These are phyloP conservation scores for Laetiporus sulphureus DNA, from an alignment of 1,284 basidiomycete species.

Conservation along the genomic window DNA sequence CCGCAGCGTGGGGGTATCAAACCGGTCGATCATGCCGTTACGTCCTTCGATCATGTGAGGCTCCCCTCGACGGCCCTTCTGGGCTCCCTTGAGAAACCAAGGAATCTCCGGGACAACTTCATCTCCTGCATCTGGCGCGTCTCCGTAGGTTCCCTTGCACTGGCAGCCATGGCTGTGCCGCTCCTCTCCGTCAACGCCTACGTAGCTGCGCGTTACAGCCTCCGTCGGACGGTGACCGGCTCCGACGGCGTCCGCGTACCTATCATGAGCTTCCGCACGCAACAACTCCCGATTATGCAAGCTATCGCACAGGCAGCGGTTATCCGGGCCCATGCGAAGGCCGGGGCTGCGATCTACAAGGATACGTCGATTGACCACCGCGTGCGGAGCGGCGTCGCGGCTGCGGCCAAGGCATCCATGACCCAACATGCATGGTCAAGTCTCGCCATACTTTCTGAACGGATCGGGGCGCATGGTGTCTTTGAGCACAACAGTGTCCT, in stretches of 20 bases:
- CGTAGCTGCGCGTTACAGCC: conserved; percentile 29
- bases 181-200: conserved; percentile 21
- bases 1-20: conserved; percentile 27
- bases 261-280: conserved; percentile 35
- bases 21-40: conserved; percentile 33
- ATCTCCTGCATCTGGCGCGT: conserved; percentile 30
- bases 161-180: conserved; percentile 23
- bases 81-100: conserved; percentile 20
- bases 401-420: conserved; percentile 18
- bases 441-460: conserved; percentile 10
- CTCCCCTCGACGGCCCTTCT: conserved; percentile 30
- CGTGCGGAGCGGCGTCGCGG: conserved; percentile 20
- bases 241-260: conserved; percentile 15
- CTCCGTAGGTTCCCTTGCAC: conserved; percentile 29
- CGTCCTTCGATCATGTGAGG: conserved; percentile 31
- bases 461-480: conserved; percentile 24
- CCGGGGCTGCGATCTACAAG: conserved; percentile 19
- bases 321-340: conserved; percentile 21
- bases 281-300: conserved; percentile 32
- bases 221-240: conserved; percentile 26
- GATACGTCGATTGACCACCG: conserved; percentile 13
- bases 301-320: conserved; percentile 29
- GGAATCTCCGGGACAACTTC: conserved; percentile 21
- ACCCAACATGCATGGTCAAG: conserved; percentile 10
- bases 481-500: conserved; percentile 17